Conservation (phyloP, 2,329 filamentous ascomycete genomes). For the Pseudocercospora ulei region DNA sequence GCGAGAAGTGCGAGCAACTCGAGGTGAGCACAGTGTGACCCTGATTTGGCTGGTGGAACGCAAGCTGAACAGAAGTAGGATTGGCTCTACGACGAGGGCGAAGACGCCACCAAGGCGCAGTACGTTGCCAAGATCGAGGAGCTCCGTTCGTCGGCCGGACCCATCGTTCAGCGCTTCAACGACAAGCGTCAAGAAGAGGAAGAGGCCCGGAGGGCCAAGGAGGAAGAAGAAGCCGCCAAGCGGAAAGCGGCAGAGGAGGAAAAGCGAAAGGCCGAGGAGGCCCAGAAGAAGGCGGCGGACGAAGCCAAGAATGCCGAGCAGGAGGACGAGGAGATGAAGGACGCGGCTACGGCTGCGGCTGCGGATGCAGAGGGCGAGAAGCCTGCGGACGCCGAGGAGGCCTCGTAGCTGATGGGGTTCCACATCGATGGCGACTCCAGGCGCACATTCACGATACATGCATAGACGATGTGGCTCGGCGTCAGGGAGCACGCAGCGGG, state of each 20-base stretch:
- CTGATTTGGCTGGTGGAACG: neutral
- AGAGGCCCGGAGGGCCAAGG: constrained; percentile 54
- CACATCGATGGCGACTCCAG: constrained; percentile 13
- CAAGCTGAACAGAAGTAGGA: constrained; percentile 50
- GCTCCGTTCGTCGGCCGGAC: constrained; percentile 79
- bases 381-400: constrained; percentile 29
- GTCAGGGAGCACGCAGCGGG: constrained; percentile 10
- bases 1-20: constrained; percentile 66
- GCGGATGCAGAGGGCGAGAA: constrained; percentile 26
- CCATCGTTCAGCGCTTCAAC: constrained; percentile 86
- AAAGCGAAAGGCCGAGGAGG: constrained; percentile 66
- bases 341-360: no score
- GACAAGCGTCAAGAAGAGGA: constrained; percentile 88
- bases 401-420: constrained; percentile 13
- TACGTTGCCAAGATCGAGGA: constrained; percentile 95
- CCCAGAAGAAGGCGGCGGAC: constrained; percentile 46
- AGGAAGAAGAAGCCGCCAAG: constrained; percentile 58
- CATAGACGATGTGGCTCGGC: constrained; percentile 13
- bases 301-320: constrained; percentile 38
- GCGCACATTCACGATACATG: constrained; percentile 12
- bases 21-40: constrained; percentile 80
- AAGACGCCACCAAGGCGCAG: constrained; percentile 84
- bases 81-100: constrained; percentile 96
- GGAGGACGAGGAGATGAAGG: constrained; percentile 51
- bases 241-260: constrained; percentile 59